phyloP scores from a whole-genome alignment of 176 grass and related monocot genomes.

The Aegilops speltoides region DNA sequence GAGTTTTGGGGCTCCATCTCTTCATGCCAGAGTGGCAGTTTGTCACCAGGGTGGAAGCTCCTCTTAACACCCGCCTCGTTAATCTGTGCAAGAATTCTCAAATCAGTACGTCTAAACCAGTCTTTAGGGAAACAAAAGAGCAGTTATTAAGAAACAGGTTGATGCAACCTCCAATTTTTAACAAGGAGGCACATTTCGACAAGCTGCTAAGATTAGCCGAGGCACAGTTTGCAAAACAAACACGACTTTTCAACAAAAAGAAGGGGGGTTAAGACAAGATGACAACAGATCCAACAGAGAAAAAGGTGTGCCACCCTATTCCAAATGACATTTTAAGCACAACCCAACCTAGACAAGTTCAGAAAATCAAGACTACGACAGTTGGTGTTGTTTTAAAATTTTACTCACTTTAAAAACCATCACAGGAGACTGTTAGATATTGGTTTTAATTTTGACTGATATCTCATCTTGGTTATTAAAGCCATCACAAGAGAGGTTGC shows the following conservation, averaged over 20 bases:
- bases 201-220: background rate
- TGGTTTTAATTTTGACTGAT: background rate
- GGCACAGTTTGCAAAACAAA: background rate
- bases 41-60: constrained; percentile 71
- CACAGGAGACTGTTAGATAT: background rate
- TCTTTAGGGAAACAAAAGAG: background rate
- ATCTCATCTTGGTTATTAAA: background rate
- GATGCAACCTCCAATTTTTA: background rate
- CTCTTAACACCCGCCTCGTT: constrained; percentile 61
- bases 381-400: too few species aligned
- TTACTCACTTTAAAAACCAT: background rate
- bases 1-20: constrained; percentile 75
- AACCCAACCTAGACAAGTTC: background rate
- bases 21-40: constrained; percentile 80
- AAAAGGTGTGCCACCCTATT: background rate
- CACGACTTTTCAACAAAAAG: background rate
- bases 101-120: background rate
- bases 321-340: background rate
- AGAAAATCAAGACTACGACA: background rate
- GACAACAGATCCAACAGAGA: too few species aligned
- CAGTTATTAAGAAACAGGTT: background rate
- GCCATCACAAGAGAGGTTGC: background rate
- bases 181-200: background rate
- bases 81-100: constrained; percentile 39
- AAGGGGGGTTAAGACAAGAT: too few species aligned